Base-by-base conservation (phyloP, 2,329 filamentous ascomycete genomes). In the Fusarium kyushuense region DNA sequence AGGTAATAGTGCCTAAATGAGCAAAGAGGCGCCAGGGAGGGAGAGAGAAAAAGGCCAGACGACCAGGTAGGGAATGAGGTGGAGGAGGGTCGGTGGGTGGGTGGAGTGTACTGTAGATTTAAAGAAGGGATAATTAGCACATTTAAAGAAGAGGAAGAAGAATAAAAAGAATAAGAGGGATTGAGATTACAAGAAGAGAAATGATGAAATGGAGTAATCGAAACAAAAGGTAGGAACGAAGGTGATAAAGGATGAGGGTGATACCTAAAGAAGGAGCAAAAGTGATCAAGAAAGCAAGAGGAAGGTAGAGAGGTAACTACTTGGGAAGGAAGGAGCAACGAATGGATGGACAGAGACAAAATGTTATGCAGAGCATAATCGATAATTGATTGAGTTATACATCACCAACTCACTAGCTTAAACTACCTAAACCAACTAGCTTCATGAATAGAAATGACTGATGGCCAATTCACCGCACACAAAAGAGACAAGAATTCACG, bases 1-100 rank as follows among this genome's bases (percentile, higher is more conserved):
- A 68, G 66, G 66, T 68, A 70, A 71, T 71, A 72, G 70, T 68
- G 66, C 67, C 69, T 57, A 69, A 74, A 74, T 69, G 60, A 66
- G 74, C 73, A 74, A 63, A 76, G 71, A 77, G 73, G 75, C 76
- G 76, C 76, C 77, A 76, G 76, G 74, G 67, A 71, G 66, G 67
- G 68, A 75, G 70, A 74, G 71, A 69, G 76, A 74, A 69, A 74
- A 69, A 72, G 67, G 68, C 72, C 70, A 69, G 74, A 56, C 40
- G 70, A 70, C 72, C 69, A 54, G 71, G 72, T 71, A 71, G 71
- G 75, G 73, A 78, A 74, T 75, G 75, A 71, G 66, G 72, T 68
- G 66, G 68, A 73, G 68, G 68, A 71, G 63, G 63, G 68, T 69
- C 58, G 61, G 64, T 70, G 60, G 57, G 59, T 48, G 66, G 38